phyloP scores from a whole-genome alignment of 2,329 filamentous ascomycete species.

The Talaromyces sp. region DNA sequence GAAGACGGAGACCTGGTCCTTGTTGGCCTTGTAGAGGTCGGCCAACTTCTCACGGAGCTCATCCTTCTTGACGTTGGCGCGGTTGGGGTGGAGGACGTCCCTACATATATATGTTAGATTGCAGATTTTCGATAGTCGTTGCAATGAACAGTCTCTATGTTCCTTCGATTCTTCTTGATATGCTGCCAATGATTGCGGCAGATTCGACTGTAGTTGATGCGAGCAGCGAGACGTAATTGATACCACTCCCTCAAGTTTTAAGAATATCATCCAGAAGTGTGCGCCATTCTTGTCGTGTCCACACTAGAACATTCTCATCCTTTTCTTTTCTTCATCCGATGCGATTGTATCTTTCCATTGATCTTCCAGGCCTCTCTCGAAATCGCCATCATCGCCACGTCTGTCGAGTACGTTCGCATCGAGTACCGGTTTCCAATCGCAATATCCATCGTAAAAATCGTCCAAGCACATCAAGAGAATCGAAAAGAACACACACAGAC shows the following conservation, averaged over 20 bases:
- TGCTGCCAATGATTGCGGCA: neutral
- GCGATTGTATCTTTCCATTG: neutral
- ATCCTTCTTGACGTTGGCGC: slow-evolving; percentile 98
- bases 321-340: neutral
- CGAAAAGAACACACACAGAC: slow-evolving; percentile 10
- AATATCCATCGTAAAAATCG: slow-evolving; percentile 3
- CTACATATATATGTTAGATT: slow-evolving; percentile 47
- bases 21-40: slow-evolving; percentile 95
- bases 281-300: neutral
- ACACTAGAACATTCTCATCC: neutral
- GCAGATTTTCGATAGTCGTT: neutral
- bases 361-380: neutral
- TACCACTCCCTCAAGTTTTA: neutral
- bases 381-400: neutral
- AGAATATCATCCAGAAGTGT: neutral
- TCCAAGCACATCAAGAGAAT: slow-evolving; percentile 25
- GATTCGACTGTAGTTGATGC: neutral
- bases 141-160: slow-evolving; percentile 16
- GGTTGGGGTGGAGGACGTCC: slow-evolving; percentile 99
- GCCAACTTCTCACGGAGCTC: slow-evolving; percentile 94
- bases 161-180: neutral
- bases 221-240: neutral
- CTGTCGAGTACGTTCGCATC: neutral
- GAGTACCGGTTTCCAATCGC: neutral
- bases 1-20: slow-evolving; percentile 97